These are phyloP conservation scores for Zalaria obscura DNA, from an alignment of 2,329 filamentous ascomycete species.

Conservation along the genomic window DNA sequence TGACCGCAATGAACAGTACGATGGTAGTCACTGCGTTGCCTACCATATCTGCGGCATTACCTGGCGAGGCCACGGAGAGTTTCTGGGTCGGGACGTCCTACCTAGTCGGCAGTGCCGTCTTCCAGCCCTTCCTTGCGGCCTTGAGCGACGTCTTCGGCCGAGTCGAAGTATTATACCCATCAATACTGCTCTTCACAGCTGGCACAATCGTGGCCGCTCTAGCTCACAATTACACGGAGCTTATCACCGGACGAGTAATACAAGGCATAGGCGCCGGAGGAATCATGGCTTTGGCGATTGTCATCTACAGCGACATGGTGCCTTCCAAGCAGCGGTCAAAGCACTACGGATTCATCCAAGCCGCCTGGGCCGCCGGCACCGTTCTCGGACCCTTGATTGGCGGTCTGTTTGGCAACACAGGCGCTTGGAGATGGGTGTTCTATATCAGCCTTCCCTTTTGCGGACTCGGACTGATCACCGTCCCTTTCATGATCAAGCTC, in stretches of 20 bases:
- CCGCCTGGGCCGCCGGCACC: not conserved
- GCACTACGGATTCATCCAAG: not conserved
- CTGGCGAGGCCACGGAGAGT: conserved; percentile 21
- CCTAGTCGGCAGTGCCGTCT: conserved; percentile 28
- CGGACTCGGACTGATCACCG: not conserved
- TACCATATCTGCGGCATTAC: conserved; percentile 20
- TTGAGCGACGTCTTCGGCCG: conserved; percentile 35
- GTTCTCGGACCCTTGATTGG: not conserved
- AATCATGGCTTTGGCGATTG: not conserved
- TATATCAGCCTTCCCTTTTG: not conserved
- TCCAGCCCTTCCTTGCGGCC: conserved; percentile 27
- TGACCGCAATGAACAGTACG: not conserved
- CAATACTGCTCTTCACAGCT: conserved; percentile 30
- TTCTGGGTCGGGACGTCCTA: conserved; percentile 39
- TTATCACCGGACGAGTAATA: not conserved
- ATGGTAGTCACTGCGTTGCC: not conserved
- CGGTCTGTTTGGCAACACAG: not conserved
- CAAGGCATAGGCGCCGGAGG: not conserved
- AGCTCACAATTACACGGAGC: conserved; percentile 12
- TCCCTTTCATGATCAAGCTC: not conserved
- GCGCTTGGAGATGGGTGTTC: not conserved
- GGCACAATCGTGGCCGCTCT: conserved; percentile 31
- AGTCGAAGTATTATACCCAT: conserved; percentile 27
- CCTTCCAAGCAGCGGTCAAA: not conserved
- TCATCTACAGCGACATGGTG: not conserved